Percentiles rank a stretch among this genome's conserved stretches.
Conservation (phyloP, 805 yeast species). For the Wickerhamiella alocasiicola region DNA sequence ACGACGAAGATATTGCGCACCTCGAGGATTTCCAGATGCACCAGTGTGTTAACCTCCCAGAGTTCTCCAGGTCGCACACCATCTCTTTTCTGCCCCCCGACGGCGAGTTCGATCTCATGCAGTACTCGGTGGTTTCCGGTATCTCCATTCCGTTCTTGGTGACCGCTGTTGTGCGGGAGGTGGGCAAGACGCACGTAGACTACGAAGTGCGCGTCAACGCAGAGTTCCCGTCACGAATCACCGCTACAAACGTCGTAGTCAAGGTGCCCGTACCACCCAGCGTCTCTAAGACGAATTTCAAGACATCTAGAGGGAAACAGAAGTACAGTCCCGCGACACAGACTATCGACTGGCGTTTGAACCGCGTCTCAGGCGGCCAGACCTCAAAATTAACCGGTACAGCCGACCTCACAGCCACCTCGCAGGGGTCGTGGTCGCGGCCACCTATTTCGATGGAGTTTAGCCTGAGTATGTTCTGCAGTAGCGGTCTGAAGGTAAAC, state of each 20-base stretch:
- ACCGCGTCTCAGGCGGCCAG: conserved; percentile 52
- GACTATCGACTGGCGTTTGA: conserved; percentile 55
- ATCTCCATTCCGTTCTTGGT: conserved; percentile 61
- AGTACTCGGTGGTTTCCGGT: conserved; percentile 48
- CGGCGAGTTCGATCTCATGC: conserved; percentile 74
- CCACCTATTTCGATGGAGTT: conserved; percentile 70
- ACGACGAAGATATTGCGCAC: conserved; percentile 25
- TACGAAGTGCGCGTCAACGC: conserved; percentile 53
- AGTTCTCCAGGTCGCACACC: conserved; percentile 50
- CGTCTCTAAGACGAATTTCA: conserved; percentile 36
- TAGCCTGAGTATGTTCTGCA: conserved; percentile 56
- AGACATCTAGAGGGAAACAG: conserved; percentile 48
- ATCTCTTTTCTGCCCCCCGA: conserved; percentile 79
- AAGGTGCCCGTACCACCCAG: conserved; percentile 60
- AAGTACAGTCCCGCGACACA: conserved; percentile 56
- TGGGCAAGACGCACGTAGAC: conserved; percentile 37
- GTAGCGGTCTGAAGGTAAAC: conserved; percentile 64
- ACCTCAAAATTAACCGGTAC: conserved; percentile 51
- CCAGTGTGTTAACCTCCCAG: conserved; percentile 66
- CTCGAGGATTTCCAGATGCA: conserved; percentile 76
- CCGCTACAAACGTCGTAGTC: conserved; percentile 52
- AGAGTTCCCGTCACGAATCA: conserved; percentile 37
- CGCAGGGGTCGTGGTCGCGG: conserved; percentile 40
- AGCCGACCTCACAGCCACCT: conserved; percentile 30
- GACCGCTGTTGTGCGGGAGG: conserved; percentile 39